These are phyloP conservation scores for Nitzschia putrida DNA, from an alignment of 108 stramenopile genomes.

Conservation along the genomic window DNA sequence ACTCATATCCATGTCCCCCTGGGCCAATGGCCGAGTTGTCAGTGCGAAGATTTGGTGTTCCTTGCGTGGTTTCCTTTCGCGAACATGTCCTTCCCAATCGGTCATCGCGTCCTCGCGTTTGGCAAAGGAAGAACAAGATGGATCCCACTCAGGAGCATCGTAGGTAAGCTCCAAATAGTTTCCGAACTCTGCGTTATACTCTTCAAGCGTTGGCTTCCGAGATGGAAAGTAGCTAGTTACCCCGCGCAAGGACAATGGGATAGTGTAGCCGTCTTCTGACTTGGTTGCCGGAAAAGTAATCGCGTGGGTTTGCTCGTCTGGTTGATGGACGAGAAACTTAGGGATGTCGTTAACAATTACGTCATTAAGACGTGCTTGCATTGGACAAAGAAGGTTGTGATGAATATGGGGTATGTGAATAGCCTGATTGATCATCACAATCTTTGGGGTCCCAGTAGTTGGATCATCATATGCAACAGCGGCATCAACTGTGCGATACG, in stretches of 20 bases:
- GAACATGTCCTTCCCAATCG: not conserved
- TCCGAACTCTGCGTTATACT: not conserved
- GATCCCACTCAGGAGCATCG: not conserved
- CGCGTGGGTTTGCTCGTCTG: not conserved
- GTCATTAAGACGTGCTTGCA: conserved; percentile 23
- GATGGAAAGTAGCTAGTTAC: not conserved
- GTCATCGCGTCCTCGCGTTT: not conserved
- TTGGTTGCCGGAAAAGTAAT: not conserved
- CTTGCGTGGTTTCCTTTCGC: not conserved
- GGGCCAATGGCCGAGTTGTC: not conserved
- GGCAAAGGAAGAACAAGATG: not conserved
- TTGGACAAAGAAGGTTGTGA: conserved; percentile 37
- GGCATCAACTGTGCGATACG: conserved; percentile 19
- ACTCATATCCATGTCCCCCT: not conserved
- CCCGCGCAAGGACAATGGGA: not conserved
- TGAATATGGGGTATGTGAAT: conserved; percentile 33
- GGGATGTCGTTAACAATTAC: conserved; percentile 33
- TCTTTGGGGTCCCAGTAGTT: not conserved
- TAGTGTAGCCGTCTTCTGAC: not conserved
- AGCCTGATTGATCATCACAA: conserved; percentile 18
- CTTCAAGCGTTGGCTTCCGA: not conserved
- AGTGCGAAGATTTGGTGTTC: not conserved
- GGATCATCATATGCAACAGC: conserved; percentile 29
- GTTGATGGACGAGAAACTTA: conserved; percentile 10
- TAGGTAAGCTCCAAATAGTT: not conserved